Evolutionary conservation across 2,329 filamentous ascomycete species (phyloP), one percentile per base, ranked within the genome.

Genomic region (Arthrobotrys sinensis): DNA sequence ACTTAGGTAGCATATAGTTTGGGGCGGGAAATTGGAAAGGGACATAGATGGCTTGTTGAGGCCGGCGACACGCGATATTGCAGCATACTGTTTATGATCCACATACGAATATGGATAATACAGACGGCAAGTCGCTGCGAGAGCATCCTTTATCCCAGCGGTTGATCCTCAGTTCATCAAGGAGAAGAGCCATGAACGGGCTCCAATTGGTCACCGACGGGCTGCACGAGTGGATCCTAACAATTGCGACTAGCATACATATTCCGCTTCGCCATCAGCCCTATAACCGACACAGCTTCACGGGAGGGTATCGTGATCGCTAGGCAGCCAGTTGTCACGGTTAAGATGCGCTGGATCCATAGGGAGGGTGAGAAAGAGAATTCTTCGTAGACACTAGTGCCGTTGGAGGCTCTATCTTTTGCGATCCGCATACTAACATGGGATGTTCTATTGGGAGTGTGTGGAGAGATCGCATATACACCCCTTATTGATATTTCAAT

Each of bases 1-100:
- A 50, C 64, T 55, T 28, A 55, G n/a, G 4, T 21, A 12, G 16
- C 34, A 16, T 62, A 60, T 53, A 36, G 11, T 38, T 65, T 48
- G n/a, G 43, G 34, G 65, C 55, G 43, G 73, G 65, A 77, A 77
- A 77, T 77, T 77, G 50, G 34, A 77, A 76, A 67, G 73, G 73
- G 66, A 60, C 60, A 60, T 53, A 45, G 21, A 66, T 60, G 57
- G 40, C 55, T 64, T 64, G 50, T 28, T 6, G 19, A n/a, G 4
- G 52, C 65, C 28, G 66, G 48, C 40, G 73, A 77, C 50, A 70
- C 57, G 34, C 60, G 43, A 52, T 48, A 11, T 65, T 64, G 48
- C 43, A 36, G 48, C 14, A 65, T 16, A 36, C 53, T 36, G 11
- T 50, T 52, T 28, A 52, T 10, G 21, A 32, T 36, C 45, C 19